phyloP scores from a whole-genome alignment of 768 basidiomycete genomes.

The Trametes cingulata region DNA sequence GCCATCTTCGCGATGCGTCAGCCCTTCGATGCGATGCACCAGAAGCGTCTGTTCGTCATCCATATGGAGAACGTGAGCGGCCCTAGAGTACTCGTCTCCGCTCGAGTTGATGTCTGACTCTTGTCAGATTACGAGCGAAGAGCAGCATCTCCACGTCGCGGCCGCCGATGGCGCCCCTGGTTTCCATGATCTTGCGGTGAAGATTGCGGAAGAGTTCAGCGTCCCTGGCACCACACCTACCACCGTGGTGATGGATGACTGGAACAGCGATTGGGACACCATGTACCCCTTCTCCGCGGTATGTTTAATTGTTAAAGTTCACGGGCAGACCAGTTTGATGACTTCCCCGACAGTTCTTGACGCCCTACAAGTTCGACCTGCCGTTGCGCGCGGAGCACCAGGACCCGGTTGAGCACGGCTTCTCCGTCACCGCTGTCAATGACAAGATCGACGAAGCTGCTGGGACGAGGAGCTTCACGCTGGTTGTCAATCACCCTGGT shows the following conservation, averaged over 20 bases:
- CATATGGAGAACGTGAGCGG: constrained; percentile 82
- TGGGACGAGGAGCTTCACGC: constrained; percentile 68
- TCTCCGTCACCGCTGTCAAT: constrained; percentile 59
- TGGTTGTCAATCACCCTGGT: constrained; percentile 75
- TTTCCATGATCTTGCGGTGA: constrained; percentile 58
- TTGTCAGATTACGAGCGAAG: constrained; percentile 64
- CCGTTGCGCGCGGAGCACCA: constrained; percentile 40
- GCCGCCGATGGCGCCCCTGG: constrained; percentile 83
- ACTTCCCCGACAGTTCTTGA: constrained; percentile 61
- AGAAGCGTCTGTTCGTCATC: constrained; percentile 81
- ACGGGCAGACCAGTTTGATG: background rate
- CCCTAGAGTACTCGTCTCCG: background rate
- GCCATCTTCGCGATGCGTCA: constrained; percentile 58
- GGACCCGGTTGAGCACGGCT: constrained; percentile 33
- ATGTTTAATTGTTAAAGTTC: constrained; percentile 23
- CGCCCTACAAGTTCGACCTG: constrained; percentile 78
- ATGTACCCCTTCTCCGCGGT: constrained; percentile 81
- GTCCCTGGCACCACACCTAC: constrained; percentile 39
- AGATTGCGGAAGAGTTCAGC: constrained; percentile 65
- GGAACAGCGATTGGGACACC: constrained; percentile 87
- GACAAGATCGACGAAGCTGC: constrained; percentile 52
- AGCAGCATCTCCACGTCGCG: constrained; percentile 79
- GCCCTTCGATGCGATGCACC: constrained; percentile 84
- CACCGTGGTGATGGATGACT: constrained; percentile 65
- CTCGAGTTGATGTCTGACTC: background rate